phyloP scores from a whole-genome alignment of 2,329 filamentous ascomycete genomes.

The Verticillium isaacii region DNA sequence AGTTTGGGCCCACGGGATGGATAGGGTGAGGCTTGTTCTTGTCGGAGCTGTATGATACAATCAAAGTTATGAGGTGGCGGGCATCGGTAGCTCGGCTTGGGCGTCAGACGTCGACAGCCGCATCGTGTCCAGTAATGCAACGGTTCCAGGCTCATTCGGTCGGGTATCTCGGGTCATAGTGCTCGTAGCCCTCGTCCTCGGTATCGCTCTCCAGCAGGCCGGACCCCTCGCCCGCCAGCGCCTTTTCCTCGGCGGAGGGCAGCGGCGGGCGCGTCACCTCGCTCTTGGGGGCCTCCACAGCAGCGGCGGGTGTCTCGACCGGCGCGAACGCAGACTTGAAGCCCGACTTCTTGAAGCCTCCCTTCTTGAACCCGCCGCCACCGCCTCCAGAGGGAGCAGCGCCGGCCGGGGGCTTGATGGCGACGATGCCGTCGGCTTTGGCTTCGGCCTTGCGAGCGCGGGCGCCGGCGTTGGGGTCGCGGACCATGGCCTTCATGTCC shows the following conservation, averaged over 20 bases:
- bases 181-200: constrained; percentile 67
- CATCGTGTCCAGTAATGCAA: neutral
- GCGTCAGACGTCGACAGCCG: neutral
- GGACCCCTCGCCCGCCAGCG: neutral
- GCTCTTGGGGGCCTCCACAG: constrained; percentile 19
- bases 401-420: constrained; percentile 51
- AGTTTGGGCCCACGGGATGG: constrained; percentile 23
- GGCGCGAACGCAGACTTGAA: constrained; percentile 73
- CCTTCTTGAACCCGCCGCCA: constrained; percentile 56
- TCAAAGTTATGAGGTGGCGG: neutral
- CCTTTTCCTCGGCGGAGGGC: neutral
- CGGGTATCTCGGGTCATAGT: constrained; percentile 58
- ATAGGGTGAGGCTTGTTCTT: neutral
- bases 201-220: constrained; percentile 52
- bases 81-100: neutral
- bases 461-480: constrained; percentile 61
- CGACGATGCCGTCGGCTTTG: constrained; percentile 64
- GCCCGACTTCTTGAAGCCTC: constrained; percentile 75
- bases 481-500: constrained; percentile 81
- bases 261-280: neutral
- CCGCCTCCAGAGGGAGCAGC: constrained; percentile 10
- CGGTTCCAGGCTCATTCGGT: constrained; percentile 44
- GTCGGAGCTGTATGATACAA: too few relatives aligned
- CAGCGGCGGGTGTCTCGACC: constrained; percentile 30
- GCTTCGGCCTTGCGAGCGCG: constrained; percentile 66